Conservation (phyloP, 495 filamentous ascomycete genomes). For the Paragyromitra xinjiangensis region DNA sequence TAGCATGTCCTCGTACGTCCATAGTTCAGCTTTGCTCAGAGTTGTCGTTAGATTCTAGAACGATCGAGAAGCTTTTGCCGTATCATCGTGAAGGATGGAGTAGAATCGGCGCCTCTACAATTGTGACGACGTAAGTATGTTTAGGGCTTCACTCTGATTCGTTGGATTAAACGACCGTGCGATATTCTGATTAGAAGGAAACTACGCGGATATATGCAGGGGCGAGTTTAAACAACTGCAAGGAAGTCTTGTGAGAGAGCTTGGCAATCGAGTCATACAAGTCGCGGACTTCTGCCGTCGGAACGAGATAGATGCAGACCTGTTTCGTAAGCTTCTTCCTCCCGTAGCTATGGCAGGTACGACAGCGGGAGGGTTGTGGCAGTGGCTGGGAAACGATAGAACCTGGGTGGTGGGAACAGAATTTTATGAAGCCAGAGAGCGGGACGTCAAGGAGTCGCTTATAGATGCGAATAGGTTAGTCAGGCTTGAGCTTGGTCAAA, state of each 20-base stretch:
- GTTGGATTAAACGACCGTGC: background rate
- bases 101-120: constrained; percentile 50
- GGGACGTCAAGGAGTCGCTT: constrained; percentile 41
- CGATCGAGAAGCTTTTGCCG: constrained; percentile 51
- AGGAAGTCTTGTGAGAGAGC: constrained; percentile 32
- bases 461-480: constrained; percentile 40
- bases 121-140: constrained; percentile 45
- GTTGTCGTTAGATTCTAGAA: constrained; percentile 47
- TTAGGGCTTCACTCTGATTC: constrained; percentile 20
- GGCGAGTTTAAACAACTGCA: constrained; percentile 47
- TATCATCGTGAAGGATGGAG: constrained; percentile 49
- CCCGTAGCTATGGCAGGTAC: constrained; percentile 27
- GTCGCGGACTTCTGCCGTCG: constrained; percentile 46
- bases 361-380: constrained; percentile 28
- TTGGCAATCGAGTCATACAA: constrained; percentile 42
- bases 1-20: constrained; percentile 47
- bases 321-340: constrained; percentile 54
- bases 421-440: constrained; percentile 39
- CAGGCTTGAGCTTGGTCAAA: constrained; percentile 9
- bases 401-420: constrained; percentile 46
- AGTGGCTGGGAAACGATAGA: constrained; percentile 50
- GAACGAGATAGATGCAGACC: constrained; percentile 47
- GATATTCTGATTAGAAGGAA: constrained; percentile 33
- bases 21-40: constrained; percentile 52
- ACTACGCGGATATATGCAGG: constrained; percentile 37